These are phyloP conservation scores for Tremellales sp. DNA, from an alignment of 1,284 basidiomycete genomes.

Conservation along the genomic window DNA sequence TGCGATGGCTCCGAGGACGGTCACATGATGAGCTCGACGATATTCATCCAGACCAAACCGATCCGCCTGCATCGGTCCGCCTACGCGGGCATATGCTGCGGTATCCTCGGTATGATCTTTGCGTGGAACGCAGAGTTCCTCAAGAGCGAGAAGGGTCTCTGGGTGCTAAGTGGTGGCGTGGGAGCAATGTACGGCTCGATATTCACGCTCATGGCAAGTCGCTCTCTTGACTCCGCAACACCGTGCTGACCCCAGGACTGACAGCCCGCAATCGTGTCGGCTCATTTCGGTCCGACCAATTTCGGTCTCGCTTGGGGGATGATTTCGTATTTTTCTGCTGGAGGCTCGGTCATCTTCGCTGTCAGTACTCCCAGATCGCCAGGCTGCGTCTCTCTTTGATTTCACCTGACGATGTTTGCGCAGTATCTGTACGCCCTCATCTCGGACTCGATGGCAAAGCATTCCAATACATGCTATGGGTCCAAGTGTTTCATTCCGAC, in stretches of 20 bases:
- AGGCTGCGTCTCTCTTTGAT: neutral
- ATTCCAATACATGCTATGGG: constrained; percentile 27
- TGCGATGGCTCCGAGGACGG: constrained; percentile 12
- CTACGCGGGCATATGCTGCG: constrained; percentile 33
- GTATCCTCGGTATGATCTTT: constrained; percentile 33
- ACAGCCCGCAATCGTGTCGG: constrained; percentile 42
- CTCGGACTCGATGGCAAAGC: constrained; percentile 19
- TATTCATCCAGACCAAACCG: constrained; percentile 30
- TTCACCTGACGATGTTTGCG: neutral
- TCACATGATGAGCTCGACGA: constrained; percentile 21
- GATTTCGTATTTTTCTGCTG: constrained; percentile 47
- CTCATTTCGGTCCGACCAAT: constrained; percentile 47
- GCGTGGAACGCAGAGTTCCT: constrained; percentile 36
- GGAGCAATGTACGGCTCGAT: constrained; percentile 46
- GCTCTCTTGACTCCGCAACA: too few species aligned
- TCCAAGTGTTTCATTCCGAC: constrained; percentile 39
- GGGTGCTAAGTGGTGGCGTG: constrained; percentile 43
- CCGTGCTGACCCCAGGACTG: constrained; percentile 2
- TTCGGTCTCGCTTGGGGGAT: constrained; percentile 50
- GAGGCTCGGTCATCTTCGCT: constrained; percentile 45
- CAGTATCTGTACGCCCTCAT: constrained; percentile 41
- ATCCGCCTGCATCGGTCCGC: constrained; percentile 35
- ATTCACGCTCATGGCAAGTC: constrained; percentile 46
- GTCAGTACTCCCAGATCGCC: constrained; percentile 25
- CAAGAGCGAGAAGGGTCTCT: constrained; percentile 33